Conservation (phyloP, 1,139 yeast species). For the Blastobotrys petasosporus region DNA sequence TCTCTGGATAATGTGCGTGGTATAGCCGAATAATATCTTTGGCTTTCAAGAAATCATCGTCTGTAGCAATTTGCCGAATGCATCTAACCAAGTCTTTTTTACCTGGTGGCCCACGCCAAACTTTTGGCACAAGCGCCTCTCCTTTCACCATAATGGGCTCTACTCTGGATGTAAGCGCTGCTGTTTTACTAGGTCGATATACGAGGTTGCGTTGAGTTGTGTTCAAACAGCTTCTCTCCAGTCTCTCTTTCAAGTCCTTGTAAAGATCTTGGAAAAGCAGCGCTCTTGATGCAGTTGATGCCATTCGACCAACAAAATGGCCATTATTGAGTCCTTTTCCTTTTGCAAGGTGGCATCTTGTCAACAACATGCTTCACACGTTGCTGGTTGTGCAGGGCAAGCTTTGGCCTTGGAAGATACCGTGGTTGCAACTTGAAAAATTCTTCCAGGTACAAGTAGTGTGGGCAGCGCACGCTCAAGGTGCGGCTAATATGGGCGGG, state of each 20-base stretch:
- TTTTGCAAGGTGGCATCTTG: too few relatives aligned
- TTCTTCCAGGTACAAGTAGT: too few relatives aligned
- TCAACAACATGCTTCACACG: too few relatives aligned
- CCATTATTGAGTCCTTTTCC: too few relatives aligned
- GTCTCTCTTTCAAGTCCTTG: constrained; percentile 10
- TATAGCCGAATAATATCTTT: constrained; percentile 15
- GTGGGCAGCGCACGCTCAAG: too few relatives aligned
- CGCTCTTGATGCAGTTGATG: too few relatives aligned
- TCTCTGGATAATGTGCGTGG: constrained; percentile 12
- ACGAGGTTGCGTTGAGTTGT: constrained; percentile 23
- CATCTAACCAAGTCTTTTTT: constrained; percentile 19
- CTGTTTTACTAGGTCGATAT: constrained; percentile 26
- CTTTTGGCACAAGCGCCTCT: constrained; percentile 20
- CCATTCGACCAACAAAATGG: too few relatives aligned
- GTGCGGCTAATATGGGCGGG: too few relatives aligned
- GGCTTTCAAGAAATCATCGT: constrained; percentile 17
- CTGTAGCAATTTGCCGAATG: constrained; percentile 13
- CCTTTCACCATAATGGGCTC: constrained; percentile 22
- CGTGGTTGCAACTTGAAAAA: too few relatives aligned
- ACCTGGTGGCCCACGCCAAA: constrained; percentile 27
- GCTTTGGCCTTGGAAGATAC: too few relatives aligned
- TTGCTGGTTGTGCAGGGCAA: too few relatives aligned
- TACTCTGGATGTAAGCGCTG: constrained; percentile 20
- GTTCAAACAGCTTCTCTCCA: constrained; percentile 19
- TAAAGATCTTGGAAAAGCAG: too few relatives aligned